Evolutionary conservation across 139 green algal species (phyloP), one percentile per base, ranked within the genome.

Genomic region (Chlorella ohadii): DNA sequence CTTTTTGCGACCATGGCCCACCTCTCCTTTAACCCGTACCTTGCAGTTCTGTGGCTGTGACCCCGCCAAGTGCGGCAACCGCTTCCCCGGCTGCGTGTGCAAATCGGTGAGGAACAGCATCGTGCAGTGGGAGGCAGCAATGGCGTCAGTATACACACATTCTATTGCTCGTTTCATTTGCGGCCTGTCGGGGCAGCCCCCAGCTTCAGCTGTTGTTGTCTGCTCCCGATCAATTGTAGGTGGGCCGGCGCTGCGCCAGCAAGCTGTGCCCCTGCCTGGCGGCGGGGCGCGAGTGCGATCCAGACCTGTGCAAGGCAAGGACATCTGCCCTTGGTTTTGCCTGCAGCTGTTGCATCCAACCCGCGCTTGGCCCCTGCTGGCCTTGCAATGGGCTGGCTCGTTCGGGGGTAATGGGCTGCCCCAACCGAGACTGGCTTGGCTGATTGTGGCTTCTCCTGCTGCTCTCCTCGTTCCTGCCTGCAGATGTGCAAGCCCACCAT

Each of bases 201-300:
- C 11, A 31, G 33, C 34, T 23, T 44, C 67, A 44, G 39, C 6
- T n/a, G 2, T 23, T 23, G 51, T 9, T 41, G 61, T n/a, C n/a
- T 71, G 70, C 70, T 77, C 25, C 70, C 70, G 11, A 15, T 72
- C 2, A 1, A 1, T 41, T 56, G 55, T 31, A 78, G 41, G 12
- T 70, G 33, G 79, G 61, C 72, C 33, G 73, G 17, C 85, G 89
- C 33, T 95, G 92, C 88, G 33, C 34, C 31, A 88, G 39, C 44
- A 85, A 88, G 67, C 22, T 34, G 47, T 98, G 96, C 88, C 91
- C 96, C 68, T 99, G 96, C 86, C 67, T 93, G 39, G 93, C 92
- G 19, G 95, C 96, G 17, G 89, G 88, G 20, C 76, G 93, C 12
- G 95, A 99, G 88, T 98, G 95, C 84, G 96, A 98, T 85, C 95